A percentile compares a stretch with the other conserved stretches of the same genome.
Evolutionary conservation across 129 eudicot genomes (phyloP).

Genomic region (Oenanthe sinensis): DNA sequence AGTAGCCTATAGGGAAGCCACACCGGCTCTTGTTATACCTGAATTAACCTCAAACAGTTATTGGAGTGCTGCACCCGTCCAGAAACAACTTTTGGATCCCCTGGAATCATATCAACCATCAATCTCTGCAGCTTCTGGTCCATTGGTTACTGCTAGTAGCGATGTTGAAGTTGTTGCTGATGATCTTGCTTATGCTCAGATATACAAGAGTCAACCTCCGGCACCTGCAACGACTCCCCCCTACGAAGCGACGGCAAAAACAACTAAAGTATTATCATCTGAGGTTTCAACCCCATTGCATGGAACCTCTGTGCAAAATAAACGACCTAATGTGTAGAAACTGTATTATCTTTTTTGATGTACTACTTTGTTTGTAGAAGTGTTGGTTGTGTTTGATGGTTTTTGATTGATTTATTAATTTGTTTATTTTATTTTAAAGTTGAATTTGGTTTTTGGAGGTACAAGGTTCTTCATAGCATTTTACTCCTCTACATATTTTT

Average conservation of each 20-base stretch:
- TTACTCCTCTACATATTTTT: not conserved
- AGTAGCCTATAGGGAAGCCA: slow-evolving; percentile 35
- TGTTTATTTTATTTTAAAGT: not conserved
- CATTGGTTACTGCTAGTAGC: slow-evolving; percentile 21
- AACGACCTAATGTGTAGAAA: not conserved
- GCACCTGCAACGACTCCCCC: slow-evolving; percentile 45
- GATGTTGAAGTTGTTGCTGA: slow-evolving; percentile 50
- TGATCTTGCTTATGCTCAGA: slow-evolving; percentile 71
- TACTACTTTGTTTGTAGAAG: not conserved
- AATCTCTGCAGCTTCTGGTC: slow-evolving; percentile 31
- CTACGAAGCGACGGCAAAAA: slow-evolving; percentile 35
- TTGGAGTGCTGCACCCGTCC: slow-evolving; percentile 17
- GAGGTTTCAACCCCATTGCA: slow-evolving; percentile 35
- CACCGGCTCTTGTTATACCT: slow-evolving; percentile 25
- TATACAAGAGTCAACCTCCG: slow-evolving; percentile 44
- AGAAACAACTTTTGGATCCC: slow-evolving; percentile 18
- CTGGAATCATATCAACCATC: slow-evolving; percentile 22
- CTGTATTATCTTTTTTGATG: not conserved
- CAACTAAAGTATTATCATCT: slow-evolving; percentile 29
- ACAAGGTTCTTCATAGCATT: not conserved
- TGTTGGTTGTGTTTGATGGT: slow-evolving; percentile 5
- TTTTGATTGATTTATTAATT: not conserved
- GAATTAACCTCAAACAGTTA: slow-evolving; percentile 31
- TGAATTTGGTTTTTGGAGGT: not conserved
- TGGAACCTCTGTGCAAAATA: slow-evolving; percentile 18